Evolutionary conservation across 2,329 filamentous ascomycete species (phyloP).

Genomic region (Didymella keratinophila): DNA sequence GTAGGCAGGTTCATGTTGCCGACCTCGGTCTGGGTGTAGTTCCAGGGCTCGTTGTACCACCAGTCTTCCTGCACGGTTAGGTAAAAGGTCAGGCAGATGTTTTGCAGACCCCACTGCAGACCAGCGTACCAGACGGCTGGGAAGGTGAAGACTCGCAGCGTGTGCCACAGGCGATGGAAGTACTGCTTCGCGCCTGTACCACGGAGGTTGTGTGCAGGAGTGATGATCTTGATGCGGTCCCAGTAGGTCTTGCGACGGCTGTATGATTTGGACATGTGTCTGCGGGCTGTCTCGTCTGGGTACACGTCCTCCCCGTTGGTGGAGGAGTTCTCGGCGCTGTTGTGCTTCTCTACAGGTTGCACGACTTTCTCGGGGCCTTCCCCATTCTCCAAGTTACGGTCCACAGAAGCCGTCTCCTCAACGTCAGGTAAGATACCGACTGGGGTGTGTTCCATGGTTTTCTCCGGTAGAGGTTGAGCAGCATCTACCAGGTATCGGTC

Average conservation of each 20-base stretch:
- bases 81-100: conserved; percentile 68
- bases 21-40: conserved; percentile 62
- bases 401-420: background rate
- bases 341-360: conserved; percentile 19
- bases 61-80: conserved; percentile 65
- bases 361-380: conserved; percentile 9
- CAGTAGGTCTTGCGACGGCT: conserved; percentile 59
- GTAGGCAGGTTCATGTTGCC: conserved; percentile 67
- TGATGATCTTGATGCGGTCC: conserved; percentile 64
- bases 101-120: conserved; percentile 67
- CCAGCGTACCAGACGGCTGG: conserved; percentile 66
- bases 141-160: conserved; percentile 64
- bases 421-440: conserved; percentile 11
- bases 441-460: conserved; percentile 12
- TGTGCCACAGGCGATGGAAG: conserved; percentile 61
- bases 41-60: conserved; percentile 63
- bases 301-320: conserved; percentile 9
- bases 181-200: conserved; percentile 65
- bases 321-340: conserved; percentile 13
- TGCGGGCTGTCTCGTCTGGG: conserved; percentile 14
- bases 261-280: conserved; percentile 25
- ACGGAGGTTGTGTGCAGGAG: conserved; percentile 62
- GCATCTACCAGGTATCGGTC: conserved; percentile 20
- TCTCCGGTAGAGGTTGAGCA: conserved; percentile 14
- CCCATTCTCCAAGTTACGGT: conserved; percentile 3